Conservation (phyloP, 2,329 filamentous ascomycete species). For the Penicillium sp. region DNA sequence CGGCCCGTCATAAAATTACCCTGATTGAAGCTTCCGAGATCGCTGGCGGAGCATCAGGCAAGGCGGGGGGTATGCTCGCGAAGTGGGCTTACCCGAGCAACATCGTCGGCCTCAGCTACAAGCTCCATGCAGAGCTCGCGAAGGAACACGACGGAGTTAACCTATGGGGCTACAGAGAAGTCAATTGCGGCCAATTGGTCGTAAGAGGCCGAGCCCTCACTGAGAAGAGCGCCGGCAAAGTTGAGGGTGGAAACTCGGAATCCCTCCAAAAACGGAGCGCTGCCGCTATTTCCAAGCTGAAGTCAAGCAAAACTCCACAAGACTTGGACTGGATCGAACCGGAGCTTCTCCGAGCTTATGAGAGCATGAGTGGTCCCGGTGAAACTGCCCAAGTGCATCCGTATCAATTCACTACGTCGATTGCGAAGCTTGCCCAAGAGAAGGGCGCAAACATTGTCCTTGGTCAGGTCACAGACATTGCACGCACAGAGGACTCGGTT, state of each 20-base stretch:
- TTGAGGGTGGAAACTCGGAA: slow-evolving; percentile 40
- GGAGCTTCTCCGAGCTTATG: slow-evolving; percentile 68
- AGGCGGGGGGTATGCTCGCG: slow-evolving; percentile 87
- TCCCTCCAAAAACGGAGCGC: slow-evolving; percentile 60
- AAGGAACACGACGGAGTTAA: slow-evolving; percentile 75
- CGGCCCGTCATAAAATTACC: slow-evolving; percentile 73
- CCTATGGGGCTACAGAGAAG: slow-evolving; percentile 81
- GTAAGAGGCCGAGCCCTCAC: slow-evolving; percentile 49
- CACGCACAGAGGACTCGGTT: slow-evolving; percentile 55
- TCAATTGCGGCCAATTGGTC: slow-evolving; percentile 71
- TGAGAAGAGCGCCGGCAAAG: slow-evolving; percentile 36
- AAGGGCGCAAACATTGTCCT: slow-evolving; percentile 68
- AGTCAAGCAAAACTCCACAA: slow-evolving; percentile 65
- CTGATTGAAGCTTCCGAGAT: slow-evolving; percentile 83
- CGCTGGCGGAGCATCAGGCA: slow-evolving; percentile 90
- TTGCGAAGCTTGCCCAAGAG: slow-evolving; percentile 73
- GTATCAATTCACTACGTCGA: slow-evolving; percentile 82
- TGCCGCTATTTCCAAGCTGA: slow-evolving; percentile 53
- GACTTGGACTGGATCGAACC: slow-evolving; percentile 84
- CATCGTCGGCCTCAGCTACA: slow-evolving; percentile 84
- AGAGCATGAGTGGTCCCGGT: slow-evolving; percentile 77
- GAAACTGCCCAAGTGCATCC: slow-evolving; percentile 95
- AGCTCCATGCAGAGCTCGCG: slow-evolving; percentile 80
- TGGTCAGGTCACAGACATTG: slow-evolving; percentile 70
- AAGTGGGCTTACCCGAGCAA: slow-evolving; percentile 87